Evolutionary conservation across 2,329 filamentous ascomycete genomes (phyloP).

Genomic region (Sarocladiaceae sp.): DNA sequence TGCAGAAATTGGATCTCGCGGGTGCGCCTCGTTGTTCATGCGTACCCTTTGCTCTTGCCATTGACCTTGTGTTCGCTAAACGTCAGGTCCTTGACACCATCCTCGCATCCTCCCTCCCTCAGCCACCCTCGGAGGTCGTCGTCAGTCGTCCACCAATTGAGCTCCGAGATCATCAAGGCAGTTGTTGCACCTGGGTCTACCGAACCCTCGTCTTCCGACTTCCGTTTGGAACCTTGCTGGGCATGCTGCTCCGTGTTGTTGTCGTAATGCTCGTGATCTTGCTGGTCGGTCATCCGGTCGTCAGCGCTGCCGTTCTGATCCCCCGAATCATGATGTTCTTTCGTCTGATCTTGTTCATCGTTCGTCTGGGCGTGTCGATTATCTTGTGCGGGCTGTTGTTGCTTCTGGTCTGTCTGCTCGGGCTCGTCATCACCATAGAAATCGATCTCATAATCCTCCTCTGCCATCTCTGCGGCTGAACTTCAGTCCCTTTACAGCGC

Average conservation of each 20-base stretch:
- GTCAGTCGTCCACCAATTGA: conserved; percentile 96
- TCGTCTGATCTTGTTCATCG: conserved; percentile 22
- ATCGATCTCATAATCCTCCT: conserved; percentile 70
- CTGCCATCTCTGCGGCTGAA: conserved; percentile 50
- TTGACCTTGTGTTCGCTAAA: conserved; percentile 99
- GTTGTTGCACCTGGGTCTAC: conserved; percentile 58
- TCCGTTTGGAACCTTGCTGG: conserved; percentile 54
- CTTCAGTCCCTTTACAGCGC: not conserved
- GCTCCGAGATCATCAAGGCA: conserved; percentile 80
- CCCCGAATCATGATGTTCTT: conserved; percentile 19
- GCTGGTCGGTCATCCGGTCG: conserved; percentile 35
- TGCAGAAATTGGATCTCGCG: not conserved
- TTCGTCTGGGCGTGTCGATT: conserved; percentile 34
- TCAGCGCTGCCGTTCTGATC: conserved; percentile 15
- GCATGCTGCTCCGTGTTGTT: conserved; percentile 23
- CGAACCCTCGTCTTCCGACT: conserved; percentile 54
- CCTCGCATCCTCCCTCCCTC: conserved; percentile 72
- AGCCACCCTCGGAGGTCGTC: conserved; percentile 91
- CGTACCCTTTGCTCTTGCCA: conserved; percentile 95
- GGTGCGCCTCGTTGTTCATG: conserved; percentile 10
- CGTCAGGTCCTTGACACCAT: conserved; percentile 84
- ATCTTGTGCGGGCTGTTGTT: conserved; percentile 17
- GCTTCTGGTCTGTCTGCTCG: conserved; percentile 37
- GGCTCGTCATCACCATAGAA: conserved; percentile 60
- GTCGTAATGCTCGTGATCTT: conserved; percentile 33